These are phyloP conservation scores for Polygonum aviculare DNA, from an alignment of 148 eudicot species.

Conservation along the genomic window DNA sequence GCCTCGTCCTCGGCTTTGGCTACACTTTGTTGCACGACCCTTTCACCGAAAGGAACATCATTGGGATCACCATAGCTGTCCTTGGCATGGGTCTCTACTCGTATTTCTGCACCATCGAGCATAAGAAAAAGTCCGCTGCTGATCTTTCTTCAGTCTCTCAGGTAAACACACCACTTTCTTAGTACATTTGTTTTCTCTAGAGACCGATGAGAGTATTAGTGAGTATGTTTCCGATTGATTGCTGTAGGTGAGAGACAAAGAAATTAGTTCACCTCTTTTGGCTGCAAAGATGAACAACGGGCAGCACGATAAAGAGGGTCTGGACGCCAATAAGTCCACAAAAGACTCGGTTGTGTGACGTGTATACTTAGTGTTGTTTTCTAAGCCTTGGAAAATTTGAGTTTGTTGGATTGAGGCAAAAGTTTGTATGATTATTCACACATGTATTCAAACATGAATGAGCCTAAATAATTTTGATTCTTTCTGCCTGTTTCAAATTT, in stretches of 20 bases:
- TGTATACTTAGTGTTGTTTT: background rate
- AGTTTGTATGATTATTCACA: slow-evolving; percentile 1
- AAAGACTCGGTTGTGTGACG: slow-evolving; percentile 2
- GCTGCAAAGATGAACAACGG: slow-evolving; percentile 8
- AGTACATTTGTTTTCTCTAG: too few species aligned
- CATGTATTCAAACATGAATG: background rate
- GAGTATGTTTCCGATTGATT: background rate
- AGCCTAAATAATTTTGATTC: background rate
- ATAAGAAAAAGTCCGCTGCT: slow-evolving; percentile 17
- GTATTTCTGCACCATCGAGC: slow-evolving; percentile 42
- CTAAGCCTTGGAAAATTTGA: background rate
- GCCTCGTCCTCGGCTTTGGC: slow-evolving; percentile 57
- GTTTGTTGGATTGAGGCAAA: background rate
- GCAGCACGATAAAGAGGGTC: slow-evolving; percentile 1
- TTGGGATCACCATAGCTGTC: slow-evolving; percentile 47
- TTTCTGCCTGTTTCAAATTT: background rate
- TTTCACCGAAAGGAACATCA: slow-evolving; percentile 47
- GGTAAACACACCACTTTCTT: background rate
- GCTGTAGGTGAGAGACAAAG: slow-evolving; percentile 4
- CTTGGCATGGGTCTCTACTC: slow-evolving; percentile 57
- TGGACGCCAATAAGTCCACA: background rate
- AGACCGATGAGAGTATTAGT: too few species aligned
- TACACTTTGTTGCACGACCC: slow-evolving; percentile 46
- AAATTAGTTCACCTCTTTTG: background rate
- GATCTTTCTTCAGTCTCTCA: slow-evolving; percentile 3